Base-by-base conservation (phyloP, 345 rosid species). In the Populus pruinosa region DNA sequence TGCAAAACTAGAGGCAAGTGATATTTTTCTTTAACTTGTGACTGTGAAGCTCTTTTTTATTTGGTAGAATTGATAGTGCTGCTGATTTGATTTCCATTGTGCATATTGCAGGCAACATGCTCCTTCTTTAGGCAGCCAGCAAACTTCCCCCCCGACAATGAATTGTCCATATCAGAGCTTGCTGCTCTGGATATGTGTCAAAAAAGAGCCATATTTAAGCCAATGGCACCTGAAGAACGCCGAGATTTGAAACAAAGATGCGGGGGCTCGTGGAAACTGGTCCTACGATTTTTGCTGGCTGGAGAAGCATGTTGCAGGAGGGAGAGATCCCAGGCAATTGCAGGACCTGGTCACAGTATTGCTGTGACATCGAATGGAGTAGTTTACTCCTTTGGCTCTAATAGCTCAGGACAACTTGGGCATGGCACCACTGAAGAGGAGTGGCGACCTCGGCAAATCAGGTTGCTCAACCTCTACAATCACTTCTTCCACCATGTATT, bases 331-430 rank as follows among this genome's bases (percentile, higher is more conserved):
- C 99, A 92, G 81, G 97, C 97, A 56, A 90, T 91, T 75, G 96
- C 98, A 44, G 99, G 99, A 73, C 97, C 99, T 17, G 95, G 99
- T 70, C 99, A 96, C 77, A 93, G 97, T 82, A 88, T 96, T 76
- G 97, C 85, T 17, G 92, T 96, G 80, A 93, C 97, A 8, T 87
- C 94, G 3, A 86, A 82, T 16, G 94, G 98, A 43, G 85, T 62
- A n/a, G 99, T 87, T 67, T 91, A 92, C 83, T 87, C 98, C 8
- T 93, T 96, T 67, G 99, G 99, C 69, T 87, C 87, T 49, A 96
- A 96, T 73, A 82, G 85, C 85, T 89, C 89, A 3, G 99, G 99
- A 82, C 98, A 96, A 82, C 93, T 96, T 39, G 98, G 99, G 56
- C 96, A 88, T 20, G 98, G 98, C 79, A 88, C 85, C 63, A 88